Evolutionary conservation across 495 filamentous ascomycete species (phyloP).

Genomic region (Aspergillus coremiiformis): DNA sequence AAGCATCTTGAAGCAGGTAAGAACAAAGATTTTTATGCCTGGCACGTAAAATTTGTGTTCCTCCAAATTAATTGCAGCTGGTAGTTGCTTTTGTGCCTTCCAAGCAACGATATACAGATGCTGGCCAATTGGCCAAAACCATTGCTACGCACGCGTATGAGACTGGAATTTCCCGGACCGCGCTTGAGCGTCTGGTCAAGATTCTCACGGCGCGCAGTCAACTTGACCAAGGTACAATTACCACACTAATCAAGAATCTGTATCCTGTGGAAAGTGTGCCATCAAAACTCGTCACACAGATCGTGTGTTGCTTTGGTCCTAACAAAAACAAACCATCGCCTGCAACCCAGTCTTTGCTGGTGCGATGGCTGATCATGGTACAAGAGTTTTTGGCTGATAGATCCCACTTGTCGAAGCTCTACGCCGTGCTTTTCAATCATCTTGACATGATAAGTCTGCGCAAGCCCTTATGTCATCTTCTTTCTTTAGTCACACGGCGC

Average conservation of each 20-base stretch:
- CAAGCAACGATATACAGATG: constrained; percentile 40
- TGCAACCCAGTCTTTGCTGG: constrained; percentile 57
- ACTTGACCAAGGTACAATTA: constrained; percentile 67
- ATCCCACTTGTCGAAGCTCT: constrained; percentile 57
- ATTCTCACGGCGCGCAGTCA: constrained; percentile 57
- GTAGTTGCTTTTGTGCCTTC: constrained; percentile 35
- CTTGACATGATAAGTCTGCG: constrained; percentile 65
- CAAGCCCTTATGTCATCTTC: constrained; percentile 63
- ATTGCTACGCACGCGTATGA: constrained; percentile 52
- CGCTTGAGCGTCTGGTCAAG: constrained; percentile 57
- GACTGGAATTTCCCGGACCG: constrained; percentile 53
- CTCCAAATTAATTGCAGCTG: constrained; percentile 5
- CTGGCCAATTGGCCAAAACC: constrained; percentile 29
- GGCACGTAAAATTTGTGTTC: not conserved
- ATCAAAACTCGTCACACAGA: constrained; percentile 53
- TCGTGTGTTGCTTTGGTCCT: constrained; percentile 70
- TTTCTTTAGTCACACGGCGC: constrained; percentile 74
- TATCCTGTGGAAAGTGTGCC: constrained; percentile 62
- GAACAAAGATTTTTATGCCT: not conserved
- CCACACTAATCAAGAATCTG: constrained; percentile 60
- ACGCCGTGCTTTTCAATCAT: constrained; percentile 73
- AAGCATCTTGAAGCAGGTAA: constrained; percentile 41
- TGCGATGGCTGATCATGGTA: constrained; percentile 76
- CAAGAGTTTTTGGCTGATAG: constrained; percentile 66
- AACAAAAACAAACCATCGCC: constrained; percentile 69